Evolutionary conservation across 2,329 filamentous ascomycete genomes (phyloP), one percentile per base, ranked within the genome.

Genomic region (Teratosphaeria destructans): DNA sequence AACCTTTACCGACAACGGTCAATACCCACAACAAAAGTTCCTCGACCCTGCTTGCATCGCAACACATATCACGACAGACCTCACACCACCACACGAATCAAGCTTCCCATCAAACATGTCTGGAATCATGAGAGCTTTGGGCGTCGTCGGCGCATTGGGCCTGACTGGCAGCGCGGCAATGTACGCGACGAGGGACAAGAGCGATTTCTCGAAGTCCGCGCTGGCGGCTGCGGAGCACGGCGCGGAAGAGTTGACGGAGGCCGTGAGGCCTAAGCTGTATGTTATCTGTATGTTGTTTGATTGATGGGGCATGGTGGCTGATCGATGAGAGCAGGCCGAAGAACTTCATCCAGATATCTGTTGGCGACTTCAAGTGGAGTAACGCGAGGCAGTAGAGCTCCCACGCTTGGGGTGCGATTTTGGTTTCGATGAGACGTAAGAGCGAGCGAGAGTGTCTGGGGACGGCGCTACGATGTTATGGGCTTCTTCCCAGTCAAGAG

Each of bases 261-360:
- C 49, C 26, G 55, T 56, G 8, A 63, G 60, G 60, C 53, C 58
- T 11, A 64, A 62, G 59, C 52, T 64, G 62, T 64, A 60, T 55
- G 62, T 59, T 2, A 27, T 2, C 11, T 8, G 55, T 37, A 19
- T 47, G 11, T 26, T 10, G 49, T 10, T 16, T 12, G 2, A 16
- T 52, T 52, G 39, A 14, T 39, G 10, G 35, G 26, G 53, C 53
- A 55, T 27, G 23, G 52, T 7, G 37, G 27, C 53, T 54, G 26
- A 54, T 19, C 3, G 14, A 3, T 8, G 6, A 3, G 5, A 11
- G 16, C 27, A 54, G 53, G 16, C 53, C 53, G 10, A 54, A 54
- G 16, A 64, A 64, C 61, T 63, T 65, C 64, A 58, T 65, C 61
- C 59, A 65, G 57, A 58, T 63, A 54, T 63, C 63, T 34, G 56